Percentiles rank a stretch among this genome's conserved stretches.
Conservation (phyloP, 1,284 basidiomycete species). For the Cutaneotrichosporon daszewskae region DNA sequence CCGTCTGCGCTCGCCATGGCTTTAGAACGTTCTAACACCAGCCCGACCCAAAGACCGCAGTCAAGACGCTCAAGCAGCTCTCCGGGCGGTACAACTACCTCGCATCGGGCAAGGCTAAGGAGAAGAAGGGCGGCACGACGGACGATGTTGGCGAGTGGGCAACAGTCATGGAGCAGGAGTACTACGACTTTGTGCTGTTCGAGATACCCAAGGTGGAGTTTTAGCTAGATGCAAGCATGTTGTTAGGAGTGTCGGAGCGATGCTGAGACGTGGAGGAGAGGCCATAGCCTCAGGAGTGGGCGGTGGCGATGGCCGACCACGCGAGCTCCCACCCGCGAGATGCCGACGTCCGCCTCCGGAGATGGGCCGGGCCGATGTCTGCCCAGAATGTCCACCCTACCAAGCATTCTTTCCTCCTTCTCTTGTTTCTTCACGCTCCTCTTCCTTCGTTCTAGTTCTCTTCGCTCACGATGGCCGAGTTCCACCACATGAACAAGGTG, state of each 20-base stretch:
- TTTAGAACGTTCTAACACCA: slow-evolving; percentile 38
- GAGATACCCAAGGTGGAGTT: slow-evolving; percentile 50
- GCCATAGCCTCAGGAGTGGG: too few species aligned
- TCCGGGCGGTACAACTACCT: slow-evolving; percentile 77
- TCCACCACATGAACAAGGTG: slow-evolving; percentile 32
- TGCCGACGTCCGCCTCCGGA: neutral
- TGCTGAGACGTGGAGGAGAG: too few species aligned
- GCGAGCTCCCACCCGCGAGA: slow-evolving; percentile 6
- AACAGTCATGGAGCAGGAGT: slow-evolving; percentile 84
- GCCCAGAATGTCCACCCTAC: neutral
- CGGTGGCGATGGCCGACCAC: neutral
- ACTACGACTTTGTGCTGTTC: slow-evolving; percentile 85
- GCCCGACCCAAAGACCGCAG: slow-evolving; percentile 81
- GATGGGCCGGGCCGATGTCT: neutral
- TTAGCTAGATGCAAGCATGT: slow-evolving; percentile 15
- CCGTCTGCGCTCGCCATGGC: too few species aligned
- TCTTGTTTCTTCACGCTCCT: neutral
- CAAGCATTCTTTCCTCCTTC: neutral
- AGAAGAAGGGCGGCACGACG: slow-evolving; percentile 20
- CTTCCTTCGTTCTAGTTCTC: too few species aligned
- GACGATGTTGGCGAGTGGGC: slow-evolving; percentile 71
- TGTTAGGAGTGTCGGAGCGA: slow-evolving; percentile 6
- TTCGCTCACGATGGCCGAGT: too few species aligned
- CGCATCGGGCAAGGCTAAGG: slow-evolving; percentile 34
- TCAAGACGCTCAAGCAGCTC: slow-evolving; percentile 70